Evolutionary conservation across 805 yeast genomes (phyloP), one percentile per base, ranked within the genome.

Genomic region (Hyphopichia homilentoma): DNA sequence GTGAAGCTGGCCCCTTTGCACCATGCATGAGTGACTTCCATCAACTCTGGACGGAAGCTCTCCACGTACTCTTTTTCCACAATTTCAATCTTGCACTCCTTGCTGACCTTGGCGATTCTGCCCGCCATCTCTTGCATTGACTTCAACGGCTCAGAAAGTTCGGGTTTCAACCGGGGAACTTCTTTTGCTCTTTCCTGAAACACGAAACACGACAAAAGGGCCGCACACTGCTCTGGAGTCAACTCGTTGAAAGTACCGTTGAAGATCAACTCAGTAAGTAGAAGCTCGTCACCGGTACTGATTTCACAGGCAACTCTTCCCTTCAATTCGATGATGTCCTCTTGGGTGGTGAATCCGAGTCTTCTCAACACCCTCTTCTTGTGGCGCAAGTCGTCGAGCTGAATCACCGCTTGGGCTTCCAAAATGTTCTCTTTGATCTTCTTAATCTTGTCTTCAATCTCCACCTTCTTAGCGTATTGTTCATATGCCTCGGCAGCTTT

Each of bases 231-330:
- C 48, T 85, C 95, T 2, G 96, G 81, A 4, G 79, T 71, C 39
- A 93, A 68, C 31, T 87, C 96, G 48, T 81, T 87, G 66, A 93
- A 93, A 16, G 85, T 84, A 75, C 97, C 97, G 55, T 89, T 89
- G 71, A 93, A 93, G 20, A 93, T 84, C 45, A 93, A 67, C 55
- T 93, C 98, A 0, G 99, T 93, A 31, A 93, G 61, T 40, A 87
- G 54, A 34, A 87, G 62, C 59, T 87, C 96, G 52, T 80, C 87
- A 38, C 96, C 97, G 15, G 94, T 83, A 47, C 90, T 80, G 47
- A 90, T 90, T 51, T 90, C 97, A 60, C 97, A 90, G 1, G 96
- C 97, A 35, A 93, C 97, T 55, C 97, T 77, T 35, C 99, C 99
- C 61, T 93, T 93, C 49, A 93, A 71, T 57, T 93, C 97, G 42